phyloP scores from a whole-genome alignment of 805 yeast genomes.

The Torulaspora microellipsoides region DNA sequence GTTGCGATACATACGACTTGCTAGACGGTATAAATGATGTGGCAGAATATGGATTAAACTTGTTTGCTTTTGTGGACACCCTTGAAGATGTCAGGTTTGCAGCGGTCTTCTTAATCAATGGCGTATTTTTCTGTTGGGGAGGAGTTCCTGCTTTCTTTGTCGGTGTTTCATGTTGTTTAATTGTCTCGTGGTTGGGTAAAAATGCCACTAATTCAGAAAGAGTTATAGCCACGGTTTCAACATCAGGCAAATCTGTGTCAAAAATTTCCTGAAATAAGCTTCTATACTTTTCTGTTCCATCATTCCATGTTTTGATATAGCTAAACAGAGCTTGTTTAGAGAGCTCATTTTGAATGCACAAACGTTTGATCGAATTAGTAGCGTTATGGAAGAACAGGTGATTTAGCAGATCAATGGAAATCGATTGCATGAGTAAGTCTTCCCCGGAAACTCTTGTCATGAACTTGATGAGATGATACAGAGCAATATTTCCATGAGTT shows the following conservation, averaged over 20 bases:
- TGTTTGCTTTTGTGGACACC: conserved; percentile 7
- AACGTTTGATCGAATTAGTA: conserved; percentile 5
- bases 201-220: conserved; percentile 14
- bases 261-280: conserved; percentile 23
- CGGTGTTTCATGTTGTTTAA: not conserved
- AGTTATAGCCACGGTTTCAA: conserved; percentile 5
- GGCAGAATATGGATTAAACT: conserved; percentile 26
- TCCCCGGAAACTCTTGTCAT: conserved; percentile 31
- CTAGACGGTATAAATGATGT: conserved; percentile 22
- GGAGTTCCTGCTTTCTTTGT: not conserved
- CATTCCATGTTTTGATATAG: conserved; percentile 35
- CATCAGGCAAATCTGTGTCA: conserved; percentile 18
- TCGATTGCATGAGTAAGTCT: conserved; percentile 35
- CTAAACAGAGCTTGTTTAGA: conserved; percentile 21
- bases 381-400: conserved; percentile 26
- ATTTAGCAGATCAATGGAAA: conserved; percentile 30
- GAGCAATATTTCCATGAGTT: conserved; percentile 36
- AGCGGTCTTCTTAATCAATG: not conserved
- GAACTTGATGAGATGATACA: conserved; percentile 36
- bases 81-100: conserved; percentile 3
- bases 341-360: conserved; percentile 23
- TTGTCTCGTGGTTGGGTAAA: conserved; percentile 15
- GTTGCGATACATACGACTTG: not conserved
- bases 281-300: conserved; percentile 28
- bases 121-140: not conserved